phyloP scores from a whole-genome alignment of 2,329 filamentous ascomycete species.

The Colletotrichum orchidophilum region DNA sequence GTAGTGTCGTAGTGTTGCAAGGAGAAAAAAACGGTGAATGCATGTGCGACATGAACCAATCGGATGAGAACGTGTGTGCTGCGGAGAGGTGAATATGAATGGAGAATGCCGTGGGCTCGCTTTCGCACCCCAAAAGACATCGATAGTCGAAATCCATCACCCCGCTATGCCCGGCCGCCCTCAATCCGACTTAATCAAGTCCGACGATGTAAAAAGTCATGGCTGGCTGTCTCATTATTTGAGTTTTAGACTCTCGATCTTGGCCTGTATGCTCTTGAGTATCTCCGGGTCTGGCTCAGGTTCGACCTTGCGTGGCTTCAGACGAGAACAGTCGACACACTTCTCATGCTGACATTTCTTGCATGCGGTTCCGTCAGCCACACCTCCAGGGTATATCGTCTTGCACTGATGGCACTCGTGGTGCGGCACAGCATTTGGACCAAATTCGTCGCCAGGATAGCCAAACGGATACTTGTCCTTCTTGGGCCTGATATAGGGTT shows the following conservation, averaged over 20 bases:
- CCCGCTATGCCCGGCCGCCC: conserved; percentile 23
- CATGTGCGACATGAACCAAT: conserved; percentile 19
- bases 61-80: conserved; percentile 23
- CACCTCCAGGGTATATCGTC: conserved; percentile 61
- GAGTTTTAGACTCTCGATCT: conserved; percentile 56
- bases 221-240: conserved; percentile 9
- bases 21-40: conserved; percentile 26
- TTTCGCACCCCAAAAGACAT: conserved; percentile 14
- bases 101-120: conserved; percentile 26
- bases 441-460: conserved; percentile 73
- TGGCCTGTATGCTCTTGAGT: conserved; percentile 65
- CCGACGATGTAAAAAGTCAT: conserved; percentile 5
- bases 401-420: conserved; percentile 72
- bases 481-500: conserved; percentile 60
- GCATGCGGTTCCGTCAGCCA: conserved; percentile 64
- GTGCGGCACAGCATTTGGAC: conserved; percentile 59
- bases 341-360: conserved; percentile 68
- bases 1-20: conserved; percentile 30
- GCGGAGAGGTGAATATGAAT: conserved; percentile 7
- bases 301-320: conserved; percentile 68
- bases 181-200: conserved; percentile 17
- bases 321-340: conserved; percentile 67
- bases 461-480: conserved; percentile 75
- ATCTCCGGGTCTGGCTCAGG: conserved; percentile 70
- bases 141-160: conserved; percentile 5